These are phyloP conservation scores for Fusarium sp. DNA, from an alignment of 2,329 filamentous ascomycete genomes.

Conservation along the genomic window DNA sequence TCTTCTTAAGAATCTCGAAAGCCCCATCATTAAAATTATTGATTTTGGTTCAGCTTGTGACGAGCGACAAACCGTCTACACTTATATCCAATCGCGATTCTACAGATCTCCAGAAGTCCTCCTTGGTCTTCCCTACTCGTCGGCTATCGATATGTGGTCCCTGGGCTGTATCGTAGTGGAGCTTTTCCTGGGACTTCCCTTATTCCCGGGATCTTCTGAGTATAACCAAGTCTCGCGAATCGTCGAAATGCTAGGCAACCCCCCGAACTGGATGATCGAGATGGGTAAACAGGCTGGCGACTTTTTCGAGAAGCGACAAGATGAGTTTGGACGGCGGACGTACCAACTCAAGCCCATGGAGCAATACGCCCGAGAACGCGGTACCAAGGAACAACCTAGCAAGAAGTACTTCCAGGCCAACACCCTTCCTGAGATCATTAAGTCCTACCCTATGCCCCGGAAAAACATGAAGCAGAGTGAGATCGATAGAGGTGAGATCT, in stretches of 20 bases:
- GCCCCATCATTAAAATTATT: constrained; percentile 99
- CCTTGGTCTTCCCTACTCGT: constrained; percentile 95
- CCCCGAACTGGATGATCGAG: constrained; percentile 98
- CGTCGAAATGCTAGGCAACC: constrained; percentile 96
- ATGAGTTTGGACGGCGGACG: constrained; percentile 91
- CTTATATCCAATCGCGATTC: constrained; percentile 98
- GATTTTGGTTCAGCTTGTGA: constrained; percentile 99
- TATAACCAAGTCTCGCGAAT: constrained; percentile 99
- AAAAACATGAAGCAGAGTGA: constrained; percentile 99
- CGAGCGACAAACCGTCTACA: constrained; percentile 98
- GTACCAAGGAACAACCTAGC: constrained; percentile 97
- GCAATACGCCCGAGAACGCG: constrained; percentile 94
- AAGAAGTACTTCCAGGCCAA: constrained; percentile 99
- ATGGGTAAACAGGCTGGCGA: constrained; percentile 98
- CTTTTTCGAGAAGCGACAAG: constrained; percentile 92
- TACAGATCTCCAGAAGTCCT: constrained; percentile 97
- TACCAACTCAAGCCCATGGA: constrained; percentile 98
- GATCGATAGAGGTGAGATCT: constrained; percentile 85
- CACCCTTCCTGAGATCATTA: constrained; percentile 95
- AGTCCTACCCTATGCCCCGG: constrained; percentile 96
- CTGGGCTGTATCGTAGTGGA: constrained; percentile 98
- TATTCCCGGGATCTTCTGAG: constrained; percentile 97
- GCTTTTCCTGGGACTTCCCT: constrained; percentile 90
- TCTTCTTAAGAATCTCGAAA: constrained; percentile 95
- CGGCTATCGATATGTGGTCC: constrained; percentile 99